Base-by-base conservation (phyloP, 2,329 filamentous ascomycete genomes). In the Ascochyta clinopodiicola region DNA sequence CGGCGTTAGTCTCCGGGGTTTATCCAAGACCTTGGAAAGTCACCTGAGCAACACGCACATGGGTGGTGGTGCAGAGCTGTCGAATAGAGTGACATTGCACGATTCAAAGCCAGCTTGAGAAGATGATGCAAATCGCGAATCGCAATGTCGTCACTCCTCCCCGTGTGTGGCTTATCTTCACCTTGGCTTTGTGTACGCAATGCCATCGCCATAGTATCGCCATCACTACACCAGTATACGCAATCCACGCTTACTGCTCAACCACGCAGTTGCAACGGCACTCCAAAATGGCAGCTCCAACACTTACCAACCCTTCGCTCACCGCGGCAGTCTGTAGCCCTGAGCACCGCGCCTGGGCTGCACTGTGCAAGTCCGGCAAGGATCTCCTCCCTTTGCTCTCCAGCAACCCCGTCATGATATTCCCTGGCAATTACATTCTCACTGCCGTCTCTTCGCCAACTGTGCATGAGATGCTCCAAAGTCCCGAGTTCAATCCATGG, bases 331-430 rank as follows among this genome's bases (percentile, higher is more conserved):
- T 70, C n/a, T 69, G 69, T 54, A 63, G 59, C 24, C 63, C 66
- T 21, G 68, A 69, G 51, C 75, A 77, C 46, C 67, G 62, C 40
- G 72, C 71, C 40, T 77, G 77, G 56, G 71, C 69, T 3, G 75
- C 61, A 12, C 74, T 73, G 44, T 77, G 68, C 60, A 60, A 52
- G 37, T 66, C 68, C 6, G 65, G 75, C 52, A 63, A 69, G 8
- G 60, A 62, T 46, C 73, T 75, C 24, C 63, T 68, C 4, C 74
- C 75, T 13, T 73, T 66, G 13, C 62, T 68, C 21, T 65, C 66
- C 12, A 64, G 69, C 35, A 77, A 61, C 31, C 72, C 72, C 55
- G 75, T 78, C 69, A 77, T 77, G 45, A 77, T 77, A 24, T 72
- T 76, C 52, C 75, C 76, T 4, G 70, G 72, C 24, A 71, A 77